Evolutionary conservation across 1,284 basidiomycete species (phyloP).

Genomic region (Tylopilus orsonianus): DNA sequence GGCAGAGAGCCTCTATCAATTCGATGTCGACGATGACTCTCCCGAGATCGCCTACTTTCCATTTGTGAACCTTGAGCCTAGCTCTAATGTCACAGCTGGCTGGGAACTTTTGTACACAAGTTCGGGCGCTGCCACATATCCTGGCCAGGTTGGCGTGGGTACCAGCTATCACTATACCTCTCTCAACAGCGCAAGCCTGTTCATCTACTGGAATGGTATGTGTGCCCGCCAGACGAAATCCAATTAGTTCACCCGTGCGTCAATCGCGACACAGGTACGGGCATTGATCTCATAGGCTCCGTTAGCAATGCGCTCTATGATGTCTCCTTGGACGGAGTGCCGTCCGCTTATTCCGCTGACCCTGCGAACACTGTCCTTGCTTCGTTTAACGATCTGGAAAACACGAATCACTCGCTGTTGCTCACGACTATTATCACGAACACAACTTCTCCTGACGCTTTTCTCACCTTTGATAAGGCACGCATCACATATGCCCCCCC

Average conservation of each 20-base stretch:
- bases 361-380: conserved; percentile 40
- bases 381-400: conserved; percentile 40
- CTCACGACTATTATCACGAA: conserved; percentile 43
- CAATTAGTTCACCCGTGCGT: conserved; percentile 1
- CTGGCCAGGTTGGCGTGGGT: conserved; percentile 50
- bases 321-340: conserved; percentile 46
- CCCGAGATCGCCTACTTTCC: conserved; percentile 63
- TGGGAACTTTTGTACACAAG: conserved; percentile 63
- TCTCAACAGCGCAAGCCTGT: conserved; percentile 52
- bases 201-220: conserved; percentile 62
- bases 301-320: conserved; percentile 43
- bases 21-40: conserved; percentile 66
- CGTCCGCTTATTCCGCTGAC: conserved; percentile 26
- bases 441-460: conserved; percentile 35
- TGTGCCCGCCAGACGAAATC: neutral
- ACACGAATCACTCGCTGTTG: conserved; percentile 46
- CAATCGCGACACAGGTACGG: conserved; percentile 47
- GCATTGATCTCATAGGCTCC: conserved; percentile 52
- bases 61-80: conserved; percentile 45
- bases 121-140: conserved; percentile 47
- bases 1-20: conserved; percentile 49
- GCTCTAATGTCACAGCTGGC: conserved; percentile 49
- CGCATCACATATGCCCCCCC: conserved; percentile 41
- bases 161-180: conserved; percentile 60
- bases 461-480: conserved; percentile 51